A percentile compares a stretch with the other conserved stretches of the same genome.
phyloP scores from a whole-genome alignment of 345 rosid genomes.

The Capsella bursapastoris region DNA sequence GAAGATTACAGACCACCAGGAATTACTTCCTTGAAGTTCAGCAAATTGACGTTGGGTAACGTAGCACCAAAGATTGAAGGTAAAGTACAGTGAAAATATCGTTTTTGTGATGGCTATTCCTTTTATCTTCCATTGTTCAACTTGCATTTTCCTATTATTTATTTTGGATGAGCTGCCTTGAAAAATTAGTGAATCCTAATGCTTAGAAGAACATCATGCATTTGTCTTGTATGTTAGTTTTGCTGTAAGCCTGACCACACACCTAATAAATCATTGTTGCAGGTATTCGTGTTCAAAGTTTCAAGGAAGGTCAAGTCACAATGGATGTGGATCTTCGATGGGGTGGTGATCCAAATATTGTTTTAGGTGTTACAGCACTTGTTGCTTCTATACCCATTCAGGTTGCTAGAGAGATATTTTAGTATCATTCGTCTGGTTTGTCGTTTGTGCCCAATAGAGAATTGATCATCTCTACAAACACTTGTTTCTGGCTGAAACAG shows the following conservation, averaged over 20 bases:
- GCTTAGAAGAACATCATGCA: slow-evolving; percentile 7
- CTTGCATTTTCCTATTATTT: slow-evolving; percentile 4
- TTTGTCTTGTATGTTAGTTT: not conserved
- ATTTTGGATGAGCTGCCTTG: slow-evolving; percentile 20
- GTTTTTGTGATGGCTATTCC: slow-evolving; percentile 6
- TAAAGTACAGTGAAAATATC: slow-evolving; percentile 38
- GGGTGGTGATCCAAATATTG: slow-evolving; percentile 99
- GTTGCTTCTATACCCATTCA: slow-evolving; percentile 99
- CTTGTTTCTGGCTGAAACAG: slow-evolving; percentile 54
- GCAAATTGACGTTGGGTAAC: slow-evolving; percentile 84
- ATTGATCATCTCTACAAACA: slow-evolving; percentile 1
- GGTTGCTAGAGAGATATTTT: slow-evolving; percentile 49
- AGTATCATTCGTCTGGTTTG: not conserved
- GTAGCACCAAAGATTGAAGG: slow-evolving; percentile 99
- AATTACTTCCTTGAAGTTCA: slow-evolving; percentile 89
- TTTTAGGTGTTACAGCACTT: slow-evolving; percentile 89
- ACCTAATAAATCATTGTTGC: slow-evolving; percentile 41
- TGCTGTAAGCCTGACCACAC: slow-evolving; percentile 8
- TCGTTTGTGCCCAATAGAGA: not conserved
- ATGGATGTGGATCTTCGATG: slow-evolving; percentile 98
- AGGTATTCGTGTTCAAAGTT: slow-evolving; percentile 99
- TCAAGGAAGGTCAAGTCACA: slow-evolving; percentile 90
- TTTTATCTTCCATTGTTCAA: slow-evolving; percentile 16
- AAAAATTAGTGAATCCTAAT: not conserved
- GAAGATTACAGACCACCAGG: slow-evolving; percentile 98